Percentiles rank a stretch among this genome's conserved stretches.
Conservation (phyloP, 1,284 basidiomycete species). For the Puccinia coronata region DNA sequence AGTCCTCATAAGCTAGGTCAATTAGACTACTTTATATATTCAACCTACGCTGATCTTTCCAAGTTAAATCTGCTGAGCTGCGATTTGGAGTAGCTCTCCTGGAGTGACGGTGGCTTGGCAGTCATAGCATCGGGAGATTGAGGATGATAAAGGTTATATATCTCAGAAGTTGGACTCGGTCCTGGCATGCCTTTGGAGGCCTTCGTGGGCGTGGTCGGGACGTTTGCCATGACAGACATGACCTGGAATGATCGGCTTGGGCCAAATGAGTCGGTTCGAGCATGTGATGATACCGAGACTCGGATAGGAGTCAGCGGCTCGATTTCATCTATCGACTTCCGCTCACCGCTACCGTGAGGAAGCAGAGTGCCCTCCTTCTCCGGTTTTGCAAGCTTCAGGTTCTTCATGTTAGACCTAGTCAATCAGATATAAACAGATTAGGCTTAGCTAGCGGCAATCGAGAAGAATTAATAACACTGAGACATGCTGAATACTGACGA, state of each 20-base stretch:
- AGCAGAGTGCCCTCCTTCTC: not conserved
- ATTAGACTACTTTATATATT: not conserved
- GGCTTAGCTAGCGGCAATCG: not conserved
- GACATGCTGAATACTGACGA: too few relatives aligned
- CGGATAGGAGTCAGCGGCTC: not conserved
- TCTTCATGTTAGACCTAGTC: conserved; percentile 8
- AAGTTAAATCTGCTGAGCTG: not conserved
- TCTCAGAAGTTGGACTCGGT: not conserved
- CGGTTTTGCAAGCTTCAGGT: not conserved
- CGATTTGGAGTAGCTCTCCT: not conserved
- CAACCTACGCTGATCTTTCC: not conserved
- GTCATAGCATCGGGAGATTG: not conserved
- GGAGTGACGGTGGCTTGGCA: not conserved
- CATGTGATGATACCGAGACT: not conserved
- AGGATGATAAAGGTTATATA: not conserved
- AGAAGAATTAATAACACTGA: not conserved
- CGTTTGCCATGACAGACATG: not conserved
- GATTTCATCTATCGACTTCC: not conserved
- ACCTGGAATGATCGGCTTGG: not conserved
- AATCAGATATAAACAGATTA: not conserved
- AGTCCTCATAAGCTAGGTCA: not conserved
- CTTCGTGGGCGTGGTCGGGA: conserved; percentile 16
- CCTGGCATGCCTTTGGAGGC: not conserved
- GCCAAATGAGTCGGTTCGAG: not conserved
- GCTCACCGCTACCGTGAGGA: too few relatives aligned